Percentiles rank a stretch among this genome's conserved stretches.
These are phyloP conservation scores for Linum tenue DNA, from an alignment of 345 rosid species.

Conservation along the genomic window DNA sequence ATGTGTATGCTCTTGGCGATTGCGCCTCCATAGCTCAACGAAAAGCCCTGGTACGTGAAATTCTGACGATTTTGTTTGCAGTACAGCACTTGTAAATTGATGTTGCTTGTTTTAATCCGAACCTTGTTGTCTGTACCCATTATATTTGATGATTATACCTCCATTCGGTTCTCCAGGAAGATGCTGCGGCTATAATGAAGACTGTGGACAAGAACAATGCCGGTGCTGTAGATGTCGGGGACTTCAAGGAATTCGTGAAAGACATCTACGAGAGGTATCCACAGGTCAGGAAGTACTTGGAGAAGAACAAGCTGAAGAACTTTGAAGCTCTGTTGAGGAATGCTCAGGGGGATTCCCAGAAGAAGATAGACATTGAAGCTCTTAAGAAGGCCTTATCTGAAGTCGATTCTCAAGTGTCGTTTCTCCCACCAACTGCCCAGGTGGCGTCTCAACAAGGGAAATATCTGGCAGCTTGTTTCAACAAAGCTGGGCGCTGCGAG, in stretches of 20 bases:
- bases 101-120: too few species aligned
- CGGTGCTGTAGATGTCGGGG: neutral
- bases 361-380: constrained; percentile 38
- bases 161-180: neutral
- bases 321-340: neutral
- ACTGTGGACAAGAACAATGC: neutral
- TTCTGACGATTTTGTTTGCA: too few species aligned
- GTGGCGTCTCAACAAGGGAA: constrained; percentile 69
- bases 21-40: constrained; percentile 76
- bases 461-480: constrained; percentile 72
- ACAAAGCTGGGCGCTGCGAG: constrained; percentile 56
- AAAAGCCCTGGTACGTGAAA: constrained; percentile 41
- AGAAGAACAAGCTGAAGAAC: constrained; percentile 1
- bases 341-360: neutral
- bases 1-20: constrained; percentile 71
- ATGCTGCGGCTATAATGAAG: neutral
- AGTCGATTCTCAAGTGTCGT: constrained; percentile 74
- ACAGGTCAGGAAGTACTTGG: constrained; percentile 2
- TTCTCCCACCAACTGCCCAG: constrained; percentile 85
- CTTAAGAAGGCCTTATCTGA: constrained; percentile 51
- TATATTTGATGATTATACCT: too few species aligned
- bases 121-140: too few species aligned
- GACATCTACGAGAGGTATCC: constrained; percentile 5
- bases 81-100: too few species aligned
- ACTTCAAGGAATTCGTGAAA: constrained; percentile 1